Conservation (phyloP, 257 asterid genomes). For the Galeopsis tetrahit region DNA sequence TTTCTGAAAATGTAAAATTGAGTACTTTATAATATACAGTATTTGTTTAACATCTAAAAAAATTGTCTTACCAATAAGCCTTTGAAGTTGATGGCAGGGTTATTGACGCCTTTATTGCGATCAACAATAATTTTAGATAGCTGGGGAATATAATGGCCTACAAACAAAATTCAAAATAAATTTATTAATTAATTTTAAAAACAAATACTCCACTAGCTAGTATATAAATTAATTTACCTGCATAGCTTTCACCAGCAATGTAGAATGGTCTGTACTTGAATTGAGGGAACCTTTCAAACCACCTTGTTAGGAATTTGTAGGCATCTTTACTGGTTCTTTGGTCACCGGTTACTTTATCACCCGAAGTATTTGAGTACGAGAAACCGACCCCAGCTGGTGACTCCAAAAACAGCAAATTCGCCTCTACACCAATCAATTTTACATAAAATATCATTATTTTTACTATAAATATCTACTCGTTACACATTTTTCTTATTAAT, state of each 20-base stretch:
- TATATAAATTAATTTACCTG: conserved; percentile 43
- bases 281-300: conserved; percentile 68
- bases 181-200: background rate
- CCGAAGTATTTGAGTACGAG: conserved; percentile 61
- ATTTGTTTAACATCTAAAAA: background rate
- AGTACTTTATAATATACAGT: background rate
- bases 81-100: conserved; percentile 58
- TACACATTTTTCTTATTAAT: too few relatives aligned
- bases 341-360: conserved; percentile 51
- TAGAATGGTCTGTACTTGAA: conserved; percentile 55
- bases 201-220: too few relatives aligned
- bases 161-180: background rate
- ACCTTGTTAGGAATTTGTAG: conserved; percentile 51
- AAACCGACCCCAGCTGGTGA: conserved; percentile 82
- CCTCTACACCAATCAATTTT: conserved; percentile 48
- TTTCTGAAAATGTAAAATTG: background rate
- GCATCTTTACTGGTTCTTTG: conserved; percentile 62
- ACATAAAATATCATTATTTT: background rate
- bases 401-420: conserved; percentile 66
- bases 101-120: conserved; percentile 42
- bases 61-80: conserved; percentile 61
- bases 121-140: conserved; percentile 53
- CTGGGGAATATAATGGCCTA: conserved; percentile 72
- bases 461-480: too few relatives aligned
- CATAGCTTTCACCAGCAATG: conserved; percentile 77